These are phyloP conservation scores for Marchantia polymorpha DNA, from an alignment of 225 moss, liverwort and hornwort genomes.

Conservation along the genomic window DNA sequence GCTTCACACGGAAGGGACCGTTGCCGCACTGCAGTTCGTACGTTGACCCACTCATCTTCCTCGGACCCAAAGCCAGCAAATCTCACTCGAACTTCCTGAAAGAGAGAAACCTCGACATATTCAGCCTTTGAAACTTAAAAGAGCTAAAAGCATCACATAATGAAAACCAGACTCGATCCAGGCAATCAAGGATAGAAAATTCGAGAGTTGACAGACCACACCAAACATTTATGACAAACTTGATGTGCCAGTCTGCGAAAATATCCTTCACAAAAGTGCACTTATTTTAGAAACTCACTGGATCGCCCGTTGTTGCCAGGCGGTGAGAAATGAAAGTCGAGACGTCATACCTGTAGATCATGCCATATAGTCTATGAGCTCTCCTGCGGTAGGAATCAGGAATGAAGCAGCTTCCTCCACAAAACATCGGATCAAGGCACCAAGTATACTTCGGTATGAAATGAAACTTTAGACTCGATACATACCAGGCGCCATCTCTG, in stretches of 20 bases:
- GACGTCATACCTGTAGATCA: constrained; percentile 70
- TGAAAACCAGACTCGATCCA: not conserved
- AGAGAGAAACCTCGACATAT: no score
- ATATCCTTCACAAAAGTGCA: not conserved
- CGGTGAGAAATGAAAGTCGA: constrained; percentile 87
- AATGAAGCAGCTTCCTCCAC: no score
- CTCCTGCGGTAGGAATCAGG: no score
- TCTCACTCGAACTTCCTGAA: constrained; percentile 82
- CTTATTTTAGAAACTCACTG: constrained; percentile 17
- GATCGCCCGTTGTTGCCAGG: constrained; percentile 57
- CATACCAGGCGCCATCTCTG: constrained; percentile 94
- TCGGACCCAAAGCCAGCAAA: constrained; percentile 97
- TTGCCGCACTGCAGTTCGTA: constrained; percentile 77
- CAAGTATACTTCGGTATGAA: no score
- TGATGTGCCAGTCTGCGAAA: not conserved
- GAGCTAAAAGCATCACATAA: not conserved
- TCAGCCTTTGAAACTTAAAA: no score
- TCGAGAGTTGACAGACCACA: not conserved
- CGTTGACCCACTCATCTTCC: constrained; percentile 98
- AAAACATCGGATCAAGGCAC: no score
- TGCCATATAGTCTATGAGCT: not conserved
- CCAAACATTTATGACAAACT: not conserved
- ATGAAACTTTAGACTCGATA: not conserved
- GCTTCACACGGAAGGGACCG: constrained; percentile 97
- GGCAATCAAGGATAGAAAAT: not conserved